Base-by-base conservation (phyloP, 805 yeast genomes). In the Starmerella geochares region DNA sequence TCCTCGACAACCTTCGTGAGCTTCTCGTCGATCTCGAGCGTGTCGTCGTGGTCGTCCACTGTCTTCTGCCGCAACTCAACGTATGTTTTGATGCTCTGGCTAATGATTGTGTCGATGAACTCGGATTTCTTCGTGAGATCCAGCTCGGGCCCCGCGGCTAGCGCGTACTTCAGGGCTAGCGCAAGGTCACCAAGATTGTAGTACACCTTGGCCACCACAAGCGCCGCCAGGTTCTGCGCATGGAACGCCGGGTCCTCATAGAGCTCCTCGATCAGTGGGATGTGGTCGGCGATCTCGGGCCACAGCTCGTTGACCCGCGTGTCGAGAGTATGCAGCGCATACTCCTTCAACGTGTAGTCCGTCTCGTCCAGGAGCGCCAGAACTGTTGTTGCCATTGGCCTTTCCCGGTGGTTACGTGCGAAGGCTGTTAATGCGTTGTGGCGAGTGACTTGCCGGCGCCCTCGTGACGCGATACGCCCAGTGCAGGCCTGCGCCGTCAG, bases 271-370 rank as follows among this genome's bases (percentile, higher is more conserved):
- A 92, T 83, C 49, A 84, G 87, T 25, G 85, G 72, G 54, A 92
- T 78, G 62, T 77, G 80, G 68, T 92, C 92, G 51, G 98, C 94
- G 51, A 92, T 84, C 71, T 92, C 97, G 2, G 98, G 86, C 98
- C 98, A 92, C 52, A 86, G 74, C 66, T 86, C 88, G 69, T 87
- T 95, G 46, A 86, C 96, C 46, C 83, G 76, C 24, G 71, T 75
- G 64, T 87, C 84, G 57, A 92, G 77, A 17, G 94, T 80, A 50
- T 81, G 71, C 62, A 92, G 75, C 17, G 97, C 98, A 64, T 86
- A 85, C 31, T 81, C 73, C 66, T 86, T 88, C 58, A 92, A 77
- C 47, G 75, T 67, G 45, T 76, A 69, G 65, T 92, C 96, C 8
- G 79, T 73, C 69, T 92, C 99, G 54, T 79, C 79, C 63, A 92